A percentile compares a stretch with the other conserved stretches of the same genome.
Evolutionary conservation across 352 stramenopile species (phyloP).

Genomic region (Phytophthora chlamydospora): DNA sequence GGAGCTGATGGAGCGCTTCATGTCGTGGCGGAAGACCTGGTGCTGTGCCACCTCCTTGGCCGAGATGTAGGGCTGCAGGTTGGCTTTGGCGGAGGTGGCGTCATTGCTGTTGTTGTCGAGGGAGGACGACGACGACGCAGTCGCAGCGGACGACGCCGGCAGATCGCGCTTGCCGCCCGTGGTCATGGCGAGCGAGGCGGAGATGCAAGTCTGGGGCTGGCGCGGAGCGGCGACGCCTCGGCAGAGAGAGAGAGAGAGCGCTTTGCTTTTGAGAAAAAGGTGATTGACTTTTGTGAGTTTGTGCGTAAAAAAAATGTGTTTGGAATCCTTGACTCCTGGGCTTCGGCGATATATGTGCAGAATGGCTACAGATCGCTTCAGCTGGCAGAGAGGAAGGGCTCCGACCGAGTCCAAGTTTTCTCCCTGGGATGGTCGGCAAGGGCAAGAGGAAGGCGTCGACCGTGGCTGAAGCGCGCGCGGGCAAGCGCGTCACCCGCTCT

Average conservation of each 20-base stretch:
- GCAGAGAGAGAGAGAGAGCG: too few species aligned
- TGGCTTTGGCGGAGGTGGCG: slow-evolving; percentile 11
- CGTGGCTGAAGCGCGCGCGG: neutral
- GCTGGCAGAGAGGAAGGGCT: slow-evolving; percentile 6
- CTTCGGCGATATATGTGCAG: too few species aligned
- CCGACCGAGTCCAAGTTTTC: neutral
- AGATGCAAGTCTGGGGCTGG: slow-evolving; percentile 10
- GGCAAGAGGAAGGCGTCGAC: slow-evolving; percentile 19
- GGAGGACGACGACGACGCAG: slow-evolving; percentile 10
- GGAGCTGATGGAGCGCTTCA: slow-evolving; percentile 54
- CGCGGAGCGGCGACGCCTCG: slow-evolving; percentile 24
- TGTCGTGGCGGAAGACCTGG: slow-evolving; percentile 36
- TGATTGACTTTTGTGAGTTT: too few species aligned
- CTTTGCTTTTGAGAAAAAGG: too few species aligned
- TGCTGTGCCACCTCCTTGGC: slow-evolving; percentile 76
- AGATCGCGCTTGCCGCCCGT: slow-evolving; percentile 42
- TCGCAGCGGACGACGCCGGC: slow-evolving; percentile 8
- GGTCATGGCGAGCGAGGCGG: slow-evolving; percentile 29
- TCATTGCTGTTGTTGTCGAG: slow-evolving; percentile 12
- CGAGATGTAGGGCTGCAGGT: slow-evolving; percentile 63
- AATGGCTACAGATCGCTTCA: slow-evolving; percentile 5
- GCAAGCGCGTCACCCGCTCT: slow-evolving; percentile 15
- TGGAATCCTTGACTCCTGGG: too few species aligned
- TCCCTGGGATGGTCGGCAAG: slow-evolving; percentile 6
- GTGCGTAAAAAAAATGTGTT: too few species aligned